Base-by-base conservation (phyloP, 2,329 filamentous ascomycete genomes). In the Verticillium tricorpus region DNA sequence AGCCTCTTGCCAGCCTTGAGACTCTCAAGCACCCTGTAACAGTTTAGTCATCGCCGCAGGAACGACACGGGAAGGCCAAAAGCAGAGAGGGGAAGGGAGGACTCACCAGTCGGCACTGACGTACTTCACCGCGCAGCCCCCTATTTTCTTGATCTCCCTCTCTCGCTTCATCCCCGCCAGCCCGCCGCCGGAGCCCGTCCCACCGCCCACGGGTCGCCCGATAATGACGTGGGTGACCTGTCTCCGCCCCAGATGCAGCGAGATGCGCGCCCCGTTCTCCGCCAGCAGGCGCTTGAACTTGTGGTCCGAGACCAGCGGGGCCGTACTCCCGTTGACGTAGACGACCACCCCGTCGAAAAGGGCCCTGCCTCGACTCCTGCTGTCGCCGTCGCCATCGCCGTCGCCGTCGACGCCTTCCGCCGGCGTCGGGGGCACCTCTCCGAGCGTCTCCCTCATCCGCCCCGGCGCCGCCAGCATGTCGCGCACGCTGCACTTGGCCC, bases 281-380 rank as follows among this genome's bases (percentile, higher is more conserved):
- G 83, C 85, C 40, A 97, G 82, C 17, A 96, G 74, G 61, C 88
- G 87, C 79, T 95, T 96, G 62, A 97, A 83, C 72, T 86, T 90
- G 77, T 96, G 91, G 74, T 97, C 93, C 15, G 91, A 96, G 64
- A 97, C 84, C 28, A 86, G 75, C 1, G 93, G 93, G 63, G 88
- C 84, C 2, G 92, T 96, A 67, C 90, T 93, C 64, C 93, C 93
- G 74, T 97, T 97, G 74, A 97, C 84, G 76, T 94, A 95, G 68
- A 97, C 84, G 59, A 85, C 88, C 25, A 93, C 82, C 17, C 87
- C 85, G 55, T 84, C 76, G 72, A 97, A 93, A 60, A 96, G 83
- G 56, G 78, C 70, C 66, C 68, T 72, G 65, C 63, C 58, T 34
- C 25, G 61, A 61, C 59, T 74, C 65, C 40, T 19, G 28, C 4